Base-by-base conservation (phyloP, 139 green algal species). In the Axilococcus clingmanii region DNA sequence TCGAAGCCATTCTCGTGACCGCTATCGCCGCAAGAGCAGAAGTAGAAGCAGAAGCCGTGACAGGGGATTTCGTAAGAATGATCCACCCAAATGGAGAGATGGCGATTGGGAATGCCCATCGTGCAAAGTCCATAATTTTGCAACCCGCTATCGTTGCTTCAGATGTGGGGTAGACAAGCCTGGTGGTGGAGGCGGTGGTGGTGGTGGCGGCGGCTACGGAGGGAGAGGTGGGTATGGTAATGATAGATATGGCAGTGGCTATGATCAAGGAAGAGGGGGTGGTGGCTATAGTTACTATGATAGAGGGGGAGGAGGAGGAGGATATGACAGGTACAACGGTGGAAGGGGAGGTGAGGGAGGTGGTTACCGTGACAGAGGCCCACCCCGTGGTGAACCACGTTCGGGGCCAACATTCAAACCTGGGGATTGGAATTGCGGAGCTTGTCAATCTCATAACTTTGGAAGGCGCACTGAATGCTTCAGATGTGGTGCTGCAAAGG, bases 111-210 rank as follows among this genome's bases (percentile, higher is more conserved):
- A 55, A 7, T 75, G 66, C 54, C 25, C 20, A 27, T 47, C 19
- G 40, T 75, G 66, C 66, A 35, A 34, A 17, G 49, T 53, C 32
- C 66, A 75, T 54, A 74, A 73, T 41, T 75, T 75, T 63, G 66
- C 66, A 35, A 57, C 44, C 31, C 62, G 66, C 20, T 32, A 43
- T 45, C 40, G 31, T 16, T 75, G 66, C 66, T 75, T 68, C 35
- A 55, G 51, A n/a, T 75, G 66, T 36, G 32, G 57, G 32, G 52
- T 35, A 40, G 7, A 38, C 47, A 71, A 71, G 35, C 24, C 7
- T 12, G 29, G 48, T 17, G 24, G 48, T 27, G 48, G 48, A 12
- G 48, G 48, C 7, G 48, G 25, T 23, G 48, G 24, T 30, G 24
- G 22, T 25, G 48, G 24, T 23, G 12, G 9, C 6, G 27, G 48